Percentiles rank a stretch among this genome's conserved stretches.
phyloP scores from a whole-genome alignment of 2,329 filamentous ascomycete genomes.

The Tolypocladium nubicola region DNA sequence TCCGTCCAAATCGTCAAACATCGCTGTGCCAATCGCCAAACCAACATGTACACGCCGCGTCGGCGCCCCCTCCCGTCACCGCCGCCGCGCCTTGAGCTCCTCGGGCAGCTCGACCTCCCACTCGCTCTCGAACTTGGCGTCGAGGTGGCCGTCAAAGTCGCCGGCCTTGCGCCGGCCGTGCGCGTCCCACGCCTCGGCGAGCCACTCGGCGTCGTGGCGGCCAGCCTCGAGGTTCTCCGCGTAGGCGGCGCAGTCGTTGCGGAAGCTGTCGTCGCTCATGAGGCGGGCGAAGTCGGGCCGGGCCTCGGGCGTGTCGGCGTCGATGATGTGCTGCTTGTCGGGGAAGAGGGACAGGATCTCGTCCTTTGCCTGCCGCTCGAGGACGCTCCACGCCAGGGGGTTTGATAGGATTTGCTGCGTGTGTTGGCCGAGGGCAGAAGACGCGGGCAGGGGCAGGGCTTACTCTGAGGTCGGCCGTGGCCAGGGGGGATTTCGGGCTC shows the following conservation, averaged over 20 bases:
- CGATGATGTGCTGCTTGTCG: conserved; percentile 24
- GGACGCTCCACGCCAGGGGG: conserved; percentile 26
- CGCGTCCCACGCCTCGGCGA: conserved; percentile 39
- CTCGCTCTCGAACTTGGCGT: conserved; percentile 32
- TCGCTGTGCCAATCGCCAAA: background rate
- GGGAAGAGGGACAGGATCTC: conserved; percentile 29
- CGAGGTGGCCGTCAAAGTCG: conserved; percentile 37
- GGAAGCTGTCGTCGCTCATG: conserved; percentile 36
- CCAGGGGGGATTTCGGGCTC: conserved; percentile 26
- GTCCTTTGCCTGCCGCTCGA: conserved; percentile 20
- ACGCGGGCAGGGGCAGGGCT: conserved; percentile 1
- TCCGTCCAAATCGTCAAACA: background rate
- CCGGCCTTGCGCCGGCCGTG: conserved; percentile 37
- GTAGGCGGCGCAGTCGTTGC: conserved; percentile 34
- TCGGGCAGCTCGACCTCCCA: conserved; percentile 34
- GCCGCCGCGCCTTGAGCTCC: conserved; percentile 12
- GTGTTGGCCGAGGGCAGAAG: background rate
- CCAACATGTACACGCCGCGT: background rate
- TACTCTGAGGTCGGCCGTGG: conserved; percentile 26
- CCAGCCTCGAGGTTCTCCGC: conserved; percentile 34
- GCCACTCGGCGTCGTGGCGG: conserved; percentile 41
- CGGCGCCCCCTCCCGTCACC: background rate
- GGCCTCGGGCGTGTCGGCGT: conserved; percentile 20
- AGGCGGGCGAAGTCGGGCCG: conserved; percentile 31
- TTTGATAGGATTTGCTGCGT: conserved; percentile 24